These are phyloP conservation scores for Lichtheimia ramosa DNA, from an alignment of 371 early-diverging fungal species.

Conservation along the genomic window DNA sequence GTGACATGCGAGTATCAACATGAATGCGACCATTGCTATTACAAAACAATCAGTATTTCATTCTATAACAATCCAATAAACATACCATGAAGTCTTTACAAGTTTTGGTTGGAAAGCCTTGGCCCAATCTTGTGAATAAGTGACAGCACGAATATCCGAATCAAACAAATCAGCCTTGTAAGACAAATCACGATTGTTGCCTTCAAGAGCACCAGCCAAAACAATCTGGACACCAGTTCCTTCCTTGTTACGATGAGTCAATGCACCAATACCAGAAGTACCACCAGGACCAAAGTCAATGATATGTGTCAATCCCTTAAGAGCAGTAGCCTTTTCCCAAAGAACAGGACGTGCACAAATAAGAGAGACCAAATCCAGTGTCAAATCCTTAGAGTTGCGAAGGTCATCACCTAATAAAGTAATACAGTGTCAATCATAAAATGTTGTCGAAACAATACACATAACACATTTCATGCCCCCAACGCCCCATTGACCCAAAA, in stretches of 20 bases:
- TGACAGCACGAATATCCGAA: conserved; percentile 75
- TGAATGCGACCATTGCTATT: conserved; percentile 74
- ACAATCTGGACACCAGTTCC: conserved; percentile 92
- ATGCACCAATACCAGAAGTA: conserved; percentile 81
- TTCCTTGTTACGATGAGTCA: conserved; percentile 93
- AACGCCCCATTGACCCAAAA: conserved; percentile 38
- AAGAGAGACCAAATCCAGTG: conserved; percentile 74
- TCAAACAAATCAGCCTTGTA: conserved; percentile 87
- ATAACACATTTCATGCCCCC: conserved; percentile 17
- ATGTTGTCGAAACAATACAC: background rate
- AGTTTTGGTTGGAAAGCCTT: conserved; percentile 83
- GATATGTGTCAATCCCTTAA: conserved; percentile 78
- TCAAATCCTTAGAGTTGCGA: conserved; percentile 53
- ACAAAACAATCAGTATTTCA: conserved; percentile 3
- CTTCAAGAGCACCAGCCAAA: conserved; percentile 74
- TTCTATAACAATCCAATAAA: background rate
- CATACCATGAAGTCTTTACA: conserved; percentile 54
- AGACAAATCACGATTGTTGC: conserved; percentile 68
- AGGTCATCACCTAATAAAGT: conserved; percentile 64
- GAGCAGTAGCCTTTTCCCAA: conserved; percentile 85
- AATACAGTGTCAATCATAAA: conserved; percentile 3
- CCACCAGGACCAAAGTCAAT: conserved; percentile 96
- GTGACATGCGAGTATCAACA: conserved; percentile 88
- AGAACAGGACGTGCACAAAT: conserved; percentile 83
- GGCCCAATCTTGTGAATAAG: conserved; percentile 89